A percentile compares a stretch with the other conserved stretches of the same genome.
phyloP scores from a whole-genome alignment of 208 protist genomes.

The Trichomonas gallinae region DNA sequence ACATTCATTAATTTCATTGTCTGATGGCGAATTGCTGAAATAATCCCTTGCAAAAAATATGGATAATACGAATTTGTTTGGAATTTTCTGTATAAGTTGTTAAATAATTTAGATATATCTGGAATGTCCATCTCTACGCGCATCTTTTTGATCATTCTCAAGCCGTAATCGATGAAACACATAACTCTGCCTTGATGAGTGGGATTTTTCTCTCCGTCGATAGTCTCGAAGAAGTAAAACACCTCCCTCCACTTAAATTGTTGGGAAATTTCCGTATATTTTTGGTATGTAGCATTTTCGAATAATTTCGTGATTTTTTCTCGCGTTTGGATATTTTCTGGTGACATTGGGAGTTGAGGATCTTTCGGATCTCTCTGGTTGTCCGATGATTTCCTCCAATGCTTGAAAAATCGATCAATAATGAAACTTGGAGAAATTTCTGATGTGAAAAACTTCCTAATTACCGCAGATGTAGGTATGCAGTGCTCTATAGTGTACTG shows the following conservation, averaged over 20 bases:
- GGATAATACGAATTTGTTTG: not conserved
- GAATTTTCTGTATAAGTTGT: not conserved
- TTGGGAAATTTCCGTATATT: not conserved
- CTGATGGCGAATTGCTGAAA: not conserved
- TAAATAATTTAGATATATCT: not conserved
- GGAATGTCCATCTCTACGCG: not conserved
- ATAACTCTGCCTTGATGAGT: not conserved
- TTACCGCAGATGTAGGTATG: not conserved
- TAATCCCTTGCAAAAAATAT: not conserved
- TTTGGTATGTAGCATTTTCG: not conserved
- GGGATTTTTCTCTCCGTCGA: not conserved
- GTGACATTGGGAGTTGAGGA: not conserved
- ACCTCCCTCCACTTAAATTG: not conserved
- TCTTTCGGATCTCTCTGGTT: not conserved
- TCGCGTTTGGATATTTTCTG: not conserved
- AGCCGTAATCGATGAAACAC: not conserved
- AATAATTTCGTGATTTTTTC: not conserved
- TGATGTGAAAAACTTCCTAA: not conserved
- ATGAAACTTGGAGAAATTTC: not conserved
- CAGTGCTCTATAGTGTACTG: not conserved
- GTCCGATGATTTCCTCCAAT: not conserved
- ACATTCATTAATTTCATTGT: not conserved
- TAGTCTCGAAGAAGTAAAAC: not conserved
- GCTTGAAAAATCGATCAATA: not conserved
- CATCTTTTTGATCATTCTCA: not conserved